Base-by-base conservation (phyloP, 441 rosid species). In the Flueggea neowawraea region DNA sequence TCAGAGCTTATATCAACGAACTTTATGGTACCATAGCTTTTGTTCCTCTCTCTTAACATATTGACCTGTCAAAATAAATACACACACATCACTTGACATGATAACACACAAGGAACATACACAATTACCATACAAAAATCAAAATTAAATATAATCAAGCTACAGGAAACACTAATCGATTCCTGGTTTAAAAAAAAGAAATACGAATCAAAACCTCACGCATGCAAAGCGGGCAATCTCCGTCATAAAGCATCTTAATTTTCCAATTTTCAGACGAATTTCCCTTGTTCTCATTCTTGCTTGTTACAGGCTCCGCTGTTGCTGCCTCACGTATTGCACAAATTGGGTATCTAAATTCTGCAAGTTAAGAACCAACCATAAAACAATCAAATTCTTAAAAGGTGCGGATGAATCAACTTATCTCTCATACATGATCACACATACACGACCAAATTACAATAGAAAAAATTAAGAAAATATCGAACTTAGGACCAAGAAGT, bases 161-260 rank as follows among this genome's bases (percentile, higher is more conserved):
- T 22, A 22, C 28, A 22, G 2, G 28, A 22, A 22, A 22, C 28
- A 22, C 28, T 1, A 43, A 11, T 43, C 12, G 45, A 6, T 43
- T 6, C 45, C 45, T 43, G 8, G 45, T 43, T 6, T 1, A 13
- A 52, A 16, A 44, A 63, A 16, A 41, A 4, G 10, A 0, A 4
- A 31, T 8, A 15, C 11, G 6, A 4, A 10, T 12, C 12, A 51
- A 28, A 54, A 91, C 98, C 95, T 90, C 96, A 54, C 95, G 92
- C 96, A 90, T 86, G 79, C 98, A 90, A 58, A 93, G 98, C 3
- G 96, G 97, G 70, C 95, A 93, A 68, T 93, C 98, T 28, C 98
- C 97, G 57, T 93, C 98, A 10, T 88, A 93, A 39, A 93, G 88
- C 97, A 93, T 93, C 75, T 90, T 90, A 67, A 93, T 90, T 71